Conservation (phyloP, 345 rosid species). For the Corymbia maculata region DNA sequence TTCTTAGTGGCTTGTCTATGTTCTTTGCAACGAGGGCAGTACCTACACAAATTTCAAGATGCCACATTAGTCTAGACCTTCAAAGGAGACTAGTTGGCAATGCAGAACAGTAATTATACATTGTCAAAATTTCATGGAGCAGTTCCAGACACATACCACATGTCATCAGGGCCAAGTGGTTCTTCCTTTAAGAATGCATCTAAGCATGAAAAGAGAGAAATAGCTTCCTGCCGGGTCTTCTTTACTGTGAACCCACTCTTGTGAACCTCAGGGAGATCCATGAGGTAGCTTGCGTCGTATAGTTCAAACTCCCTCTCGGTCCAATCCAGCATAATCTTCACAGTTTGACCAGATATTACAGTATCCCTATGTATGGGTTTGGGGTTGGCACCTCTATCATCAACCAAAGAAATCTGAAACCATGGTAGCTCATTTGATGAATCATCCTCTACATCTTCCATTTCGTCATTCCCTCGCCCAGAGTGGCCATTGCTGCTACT, state of each 20-base stretch:
- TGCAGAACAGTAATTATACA: not conserved
- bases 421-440: conserved; percentile 16
- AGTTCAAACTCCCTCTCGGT: conserved; percentile 41
- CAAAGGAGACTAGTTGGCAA: not conserved
- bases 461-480: conserved; percentile 12
- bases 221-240: conserved; percentile 74
- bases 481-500: conserved; percentile 19
- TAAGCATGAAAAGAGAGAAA: conserved; percentile 84
- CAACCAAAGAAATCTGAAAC: conserved; percentile 33
- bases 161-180: conserved; percentile 89
- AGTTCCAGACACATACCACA: conserved; percentile 48
- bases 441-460: conserved; percentile 25
- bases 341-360: conserved; percentile 21
- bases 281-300: conserved; percentile 68
- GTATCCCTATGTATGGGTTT: conserved; percentile 46
- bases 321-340: conserved; percentile 63
- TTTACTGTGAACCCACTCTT: conserved; percentile 51
- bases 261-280: conserved; percentile 68
- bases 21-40: conserved; percentile 82
- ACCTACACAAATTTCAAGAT: conserved; percentile 36
- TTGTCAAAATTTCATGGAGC: not conserved
- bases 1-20: conserved; percentile 90
- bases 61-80: not conserved
- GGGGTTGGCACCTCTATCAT: conserved; percentile 14
- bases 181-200: conserved; percentile 93